These are phyloP conservation scores for Lentinula detonsa DNA, from an alignment of 768 basidiomycete genomes.

Conservation along the genomic window DNA sequence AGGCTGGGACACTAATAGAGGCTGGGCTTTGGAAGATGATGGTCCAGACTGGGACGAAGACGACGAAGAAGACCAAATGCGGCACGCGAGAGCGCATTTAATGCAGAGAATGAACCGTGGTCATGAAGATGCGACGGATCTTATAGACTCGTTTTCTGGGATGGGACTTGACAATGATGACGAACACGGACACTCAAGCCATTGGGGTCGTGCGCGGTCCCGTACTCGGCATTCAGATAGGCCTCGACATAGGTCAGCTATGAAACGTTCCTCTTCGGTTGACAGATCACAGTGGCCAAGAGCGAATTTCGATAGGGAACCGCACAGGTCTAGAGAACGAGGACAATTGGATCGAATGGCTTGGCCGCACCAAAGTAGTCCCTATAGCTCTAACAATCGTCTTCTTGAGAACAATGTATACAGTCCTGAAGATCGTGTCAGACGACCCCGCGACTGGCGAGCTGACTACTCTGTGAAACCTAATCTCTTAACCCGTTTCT, in stretches of 20 bases:
- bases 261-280: neutral
- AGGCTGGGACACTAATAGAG: neutral
- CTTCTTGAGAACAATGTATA: neutral
- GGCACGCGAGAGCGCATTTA: neutral
- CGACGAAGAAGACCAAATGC: neutral
- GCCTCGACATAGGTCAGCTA: neutral
- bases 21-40: neutral
- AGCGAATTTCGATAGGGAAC: neutral
- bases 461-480: conserved; percentile 24
- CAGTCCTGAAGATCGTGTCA: neutral
- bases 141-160: neutral
- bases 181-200: neutral
- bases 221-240: neutral
- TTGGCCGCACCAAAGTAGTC: neutral
- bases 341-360: neutral
- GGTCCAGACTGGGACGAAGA: neutral
- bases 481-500: conserved; percentile 11
- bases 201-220: neutral
- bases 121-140: neutral
- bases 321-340: neutral
- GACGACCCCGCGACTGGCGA: conserved; percentile 36
- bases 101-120: neutral
- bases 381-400: neutral
- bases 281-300: neutral
- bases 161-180: neutral